Evolutionary conservation across 164 flowering plant genomes (phyloP).

Genomic region (Litsea cubeba): DNA sequence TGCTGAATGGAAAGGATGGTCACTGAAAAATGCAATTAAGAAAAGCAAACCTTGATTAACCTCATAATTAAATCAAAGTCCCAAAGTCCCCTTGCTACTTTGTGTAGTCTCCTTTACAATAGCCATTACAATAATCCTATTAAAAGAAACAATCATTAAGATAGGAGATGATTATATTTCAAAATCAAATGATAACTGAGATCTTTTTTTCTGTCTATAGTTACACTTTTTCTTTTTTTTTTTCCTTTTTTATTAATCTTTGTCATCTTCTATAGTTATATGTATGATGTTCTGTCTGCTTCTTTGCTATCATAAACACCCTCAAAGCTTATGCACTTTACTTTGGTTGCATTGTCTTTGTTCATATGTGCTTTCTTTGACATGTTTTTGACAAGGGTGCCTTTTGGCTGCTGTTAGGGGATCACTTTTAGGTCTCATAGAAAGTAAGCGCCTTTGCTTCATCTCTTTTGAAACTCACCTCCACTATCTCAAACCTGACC

Average conservation of each 20-base stretch:
- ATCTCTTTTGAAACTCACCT: slow-evolving; percentile 5
- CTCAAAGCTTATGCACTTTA: neutral
- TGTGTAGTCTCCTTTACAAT: neutral
- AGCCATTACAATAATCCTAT: neutral
- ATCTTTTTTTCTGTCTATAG: neutral
- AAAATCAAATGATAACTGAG: neutral
- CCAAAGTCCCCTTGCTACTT: neutral
- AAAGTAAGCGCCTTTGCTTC: no score
- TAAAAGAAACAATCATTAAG: neutral
- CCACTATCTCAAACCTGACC: neutral
- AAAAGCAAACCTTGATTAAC: neutral
- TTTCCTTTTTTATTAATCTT: neutral
- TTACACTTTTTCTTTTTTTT: neutral
- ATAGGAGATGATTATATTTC: neutral
- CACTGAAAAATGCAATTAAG: neutral
- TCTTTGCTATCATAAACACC: neutral
- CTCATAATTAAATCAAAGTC: neutral
- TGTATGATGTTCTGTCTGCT: neutral
- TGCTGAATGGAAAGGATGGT: neutral
- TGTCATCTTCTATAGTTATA: neutral
- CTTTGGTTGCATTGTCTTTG: neutral
- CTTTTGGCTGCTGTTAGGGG: neutral
- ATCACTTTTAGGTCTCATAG: neutral
- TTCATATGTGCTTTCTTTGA: neutral
- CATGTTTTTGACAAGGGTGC: neutral